phyloP scores from a whole-genome alignment of 768 basidiomycete genomes.

The Auricularia cornea region DNA sequence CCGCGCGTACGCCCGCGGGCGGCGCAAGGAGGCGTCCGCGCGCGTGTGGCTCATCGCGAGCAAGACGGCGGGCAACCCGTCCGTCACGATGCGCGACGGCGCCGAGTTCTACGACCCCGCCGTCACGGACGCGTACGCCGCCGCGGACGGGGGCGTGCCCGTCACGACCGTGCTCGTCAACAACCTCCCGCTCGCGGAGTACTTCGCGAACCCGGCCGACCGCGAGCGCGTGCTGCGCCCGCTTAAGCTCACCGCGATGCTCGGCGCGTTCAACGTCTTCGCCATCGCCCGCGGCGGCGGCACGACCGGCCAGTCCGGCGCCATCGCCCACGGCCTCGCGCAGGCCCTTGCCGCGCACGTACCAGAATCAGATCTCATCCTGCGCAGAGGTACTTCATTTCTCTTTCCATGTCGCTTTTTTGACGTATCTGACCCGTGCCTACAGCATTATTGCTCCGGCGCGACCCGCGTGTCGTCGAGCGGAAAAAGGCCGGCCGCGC shows the following conservation, averaged over 20 bases:
- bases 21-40: slow-evolving; percentile 83
- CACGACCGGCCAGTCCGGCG: slow-evolving; percentile 87
- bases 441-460: slow-evolving; percentile 72
- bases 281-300: slow-evolving; percentile 80
- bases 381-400: slow-evolving; percentile 58
- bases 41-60: slow-evolving; percentile 89
- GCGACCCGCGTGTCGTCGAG: slow-evolving; percentile 97
- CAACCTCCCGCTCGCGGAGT: slow-evolving; percentile 65
- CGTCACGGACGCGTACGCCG: slow-evolving; percentile 23
- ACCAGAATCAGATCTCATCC: slow-evolving; percentile 51
- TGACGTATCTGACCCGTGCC: too few species aligned
- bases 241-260: slow-evolving; percentile 68
- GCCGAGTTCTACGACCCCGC: slow-evolving; percentile 12
- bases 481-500: slow-evolving; percentile 91
- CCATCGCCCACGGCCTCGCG: slow-evolving; percentile 67
- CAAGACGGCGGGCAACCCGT: slow-evolving; percentile 14
- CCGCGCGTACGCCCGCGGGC: slow-evolving; percentile 79
- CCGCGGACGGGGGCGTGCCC: slow-evolving; percentile 16
- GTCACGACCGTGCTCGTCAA: slow-evolving; percentile 75
- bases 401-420: slow-evolving; percentile 6
- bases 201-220: slow-evolving; percentile 68
- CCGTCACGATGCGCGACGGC: slow-evolving; percentile 2
- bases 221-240: slow-evolving; percentile 78
- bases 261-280: slow-evolving; percentile 76
- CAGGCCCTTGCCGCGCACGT: slow-evolving; percentile 67